A percentile compares a stretch with the other conserved stretches of the same genome.
Conservation (phyloP, 306 rosid species). For the Citrullus amarus region DNA sequence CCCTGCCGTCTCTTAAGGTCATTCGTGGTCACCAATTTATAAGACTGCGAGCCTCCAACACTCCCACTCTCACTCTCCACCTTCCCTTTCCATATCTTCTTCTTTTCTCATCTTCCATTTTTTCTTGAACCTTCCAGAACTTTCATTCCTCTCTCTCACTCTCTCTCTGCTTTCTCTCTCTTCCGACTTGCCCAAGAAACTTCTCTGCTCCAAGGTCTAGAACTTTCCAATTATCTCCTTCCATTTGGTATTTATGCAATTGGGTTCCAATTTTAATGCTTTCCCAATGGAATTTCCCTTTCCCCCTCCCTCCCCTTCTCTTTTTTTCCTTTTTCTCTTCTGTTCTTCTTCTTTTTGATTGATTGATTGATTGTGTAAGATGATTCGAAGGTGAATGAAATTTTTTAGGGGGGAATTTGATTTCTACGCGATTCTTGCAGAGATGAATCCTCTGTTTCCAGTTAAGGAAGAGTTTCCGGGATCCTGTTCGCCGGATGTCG, state of each 20-base stretch:
- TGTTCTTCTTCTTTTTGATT: neutral
- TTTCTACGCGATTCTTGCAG: neutral
- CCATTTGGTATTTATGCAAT: neutral
- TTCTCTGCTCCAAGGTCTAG: neutral
- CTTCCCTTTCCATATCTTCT: neutral
- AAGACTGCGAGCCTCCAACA: neutral
- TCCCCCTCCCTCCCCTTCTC: too few species aligned
- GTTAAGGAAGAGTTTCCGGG: conserved; percentile 50
- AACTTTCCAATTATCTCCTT: neutral
- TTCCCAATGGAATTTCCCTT: neutral
- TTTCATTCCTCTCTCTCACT: neutral
- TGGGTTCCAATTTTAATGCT: neutral
- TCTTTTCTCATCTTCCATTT: neutral
- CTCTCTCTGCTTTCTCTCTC: neutral
- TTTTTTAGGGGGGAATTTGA: neutral
- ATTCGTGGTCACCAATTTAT: neutral
- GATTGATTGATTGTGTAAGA: neutral
- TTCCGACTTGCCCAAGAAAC: conserved; percentile 5
- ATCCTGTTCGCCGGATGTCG: conserved; percentile 19
- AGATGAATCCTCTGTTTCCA: conserved; percentile 39
- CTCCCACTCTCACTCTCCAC: neutral
- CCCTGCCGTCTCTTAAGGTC: neutral
- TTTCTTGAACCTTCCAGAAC: conserved; percentile 5
- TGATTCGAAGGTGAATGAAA: neutral
- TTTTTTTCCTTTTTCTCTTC: neutral